Percentiles rank a stretch among this genome's conserved stretches.
Conservation (phyloP, 140 eudicot species). For the Cichorium intybus region DNA sequence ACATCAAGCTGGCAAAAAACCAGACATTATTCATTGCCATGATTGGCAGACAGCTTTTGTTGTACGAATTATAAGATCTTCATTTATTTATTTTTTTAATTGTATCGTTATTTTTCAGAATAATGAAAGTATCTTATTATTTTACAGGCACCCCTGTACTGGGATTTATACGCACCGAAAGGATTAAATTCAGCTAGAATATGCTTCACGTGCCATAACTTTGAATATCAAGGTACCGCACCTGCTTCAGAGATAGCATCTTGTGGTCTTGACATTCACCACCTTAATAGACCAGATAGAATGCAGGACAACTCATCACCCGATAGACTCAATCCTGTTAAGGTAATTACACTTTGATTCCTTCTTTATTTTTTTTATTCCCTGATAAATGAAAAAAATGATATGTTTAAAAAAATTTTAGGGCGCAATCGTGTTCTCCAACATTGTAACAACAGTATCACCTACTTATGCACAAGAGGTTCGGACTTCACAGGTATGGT, state of each 20-base stretch:
- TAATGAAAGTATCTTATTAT: background rate
- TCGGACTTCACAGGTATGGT: conserved; percentile 73
- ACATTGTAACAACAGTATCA: conserved; percentile 95
- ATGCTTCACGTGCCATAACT: conserved; percentile 97
- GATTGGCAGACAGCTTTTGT: conserved; percentile 99
- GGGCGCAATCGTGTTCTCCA: conserved; percentile 98
- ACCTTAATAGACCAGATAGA: conserved; percentile 89
- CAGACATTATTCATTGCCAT: conserved; percentile 97
- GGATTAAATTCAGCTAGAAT: conserved; percentile 91
- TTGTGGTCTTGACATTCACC: conserved; percentile 90
- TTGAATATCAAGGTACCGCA: conserved; percentile 93
- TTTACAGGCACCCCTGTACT: conserved; percentile 88
- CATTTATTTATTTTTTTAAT: background rate
- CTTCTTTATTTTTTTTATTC: background rate
- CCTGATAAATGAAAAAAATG: background rate
- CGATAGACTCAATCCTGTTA: conserved; percentile 81
- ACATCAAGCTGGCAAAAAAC: conserved; percentile 86
- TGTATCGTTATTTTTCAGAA: background rate
- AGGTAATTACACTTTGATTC: conserved; percentile 38
- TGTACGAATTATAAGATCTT: conserved; percentile 37
- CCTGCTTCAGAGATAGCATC: conserved; percentile 85
- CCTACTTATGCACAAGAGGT: conserved; percentile 98
- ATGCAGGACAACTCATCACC: conserved; percentile 87
- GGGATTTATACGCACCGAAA: conserved; percentile 94
- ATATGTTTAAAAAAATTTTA: conserved; percentile 27